Evolutionary conservation across 148 eudicot genomes (phyloP), one percentile per base, ranked within the genome.

Genomic region (Chenopodium suecicum): DNA sequence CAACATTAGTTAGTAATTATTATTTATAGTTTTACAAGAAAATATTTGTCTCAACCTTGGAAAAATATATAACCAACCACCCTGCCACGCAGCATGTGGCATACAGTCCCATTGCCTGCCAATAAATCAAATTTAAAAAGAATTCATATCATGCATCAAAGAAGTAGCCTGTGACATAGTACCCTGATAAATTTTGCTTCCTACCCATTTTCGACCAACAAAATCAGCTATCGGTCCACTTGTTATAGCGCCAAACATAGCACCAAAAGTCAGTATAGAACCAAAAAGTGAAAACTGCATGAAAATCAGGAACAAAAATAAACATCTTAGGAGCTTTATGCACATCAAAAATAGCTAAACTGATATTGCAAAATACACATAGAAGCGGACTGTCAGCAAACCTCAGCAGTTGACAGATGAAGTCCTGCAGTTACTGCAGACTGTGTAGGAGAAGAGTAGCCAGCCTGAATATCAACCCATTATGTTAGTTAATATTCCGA

Each of bases 151-250:
- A 54, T 13, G 16, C 60, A 16, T 4, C 4, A 54, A 2, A 54
- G 22, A 54, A 13, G 60, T 54, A 54, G 22, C 60, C 16, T 54
- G 22, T 54, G 1, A 54, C 60, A 54, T 16, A 52, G 17, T 69
- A 0, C 9, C 1, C 32, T 32, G 12, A 70, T 32, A 54, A 2
- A 14, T n/a, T 19, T 4, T 41, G 7, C 32, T 23, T 52, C 89
- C 84, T 91, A 95, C 98, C 92, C 96, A 90, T 95, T 92, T 95
- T 34, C 98, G 96, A 13, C 98, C 98, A n/a, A 91, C 17, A 19
- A 84, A 85, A 85, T 95, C 98, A 23, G 97, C 97, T 47, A 93
- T 90, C 2, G 89, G 87, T 47, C 98, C 98, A 79, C 97, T 91
- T 29, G 94, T 93, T 52, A 95, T 89, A 47, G 98, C 98, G 11